Conservation (phyloP, 1,139 yeast species). For the Candida pseudoviswanathii region DNA sequence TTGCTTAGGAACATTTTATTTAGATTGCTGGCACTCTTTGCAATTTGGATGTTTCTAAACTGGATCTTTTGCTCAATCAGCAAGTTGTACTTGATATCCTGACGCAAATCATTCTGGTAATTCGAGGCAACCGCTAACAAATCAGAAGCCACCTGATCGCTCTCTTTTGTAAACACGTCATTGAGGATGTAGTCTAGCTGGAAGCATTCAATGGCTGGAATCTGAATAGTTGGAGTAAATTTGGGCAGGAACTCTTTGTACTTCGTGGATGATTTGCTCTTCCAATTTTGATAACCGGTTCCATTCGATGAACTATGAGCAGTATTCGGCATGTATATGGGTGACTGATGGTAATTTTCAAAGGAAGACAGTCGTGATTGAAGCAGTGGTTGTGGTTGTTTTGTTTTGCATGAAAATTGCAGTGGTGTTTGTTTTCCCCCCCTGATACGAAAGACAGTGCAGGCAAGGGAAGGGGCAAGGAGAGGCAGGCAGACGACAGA, state of each 20-base stretch:
- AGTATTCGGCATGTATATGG: slow-evolving; percentile 1
- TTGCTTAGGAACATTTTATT: slow-evolving; percentile 22
- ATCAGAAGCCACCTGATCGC: slow-evolving; percentile 36
- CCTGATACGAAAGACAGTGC: too few species aligned
- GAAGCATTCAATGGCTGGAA: slow-evolving; percentile 44
- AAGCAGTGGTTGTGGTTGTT: too few species aligned
- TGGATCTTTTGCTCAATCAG: slow-evolving; percentile 42
- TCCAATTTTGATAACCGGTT: slow-evolving; percentile 1
- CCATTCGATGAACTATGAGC: background rate
- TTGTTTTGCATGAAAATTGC: too few species aligned
- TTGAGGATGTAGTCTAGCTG: slow-evolving; percentile 38
- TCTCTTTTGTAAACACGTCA: slow-evolving; percentile 31
- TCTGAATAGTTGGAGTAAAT: slow-evolving; percentile 14
- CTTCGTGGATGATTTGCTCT: slow-evolving; percentile 6
- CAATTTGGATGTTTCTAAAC: slow-evolving; percentile 35
- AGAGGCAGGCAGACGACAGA: too few species aligned
- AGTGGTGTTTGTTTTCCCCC: too few species aligned
- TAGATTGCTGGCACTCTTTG: slow-evolving; percentile 27
- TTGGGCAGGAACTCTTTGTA: slow-evolving; percentile 18
- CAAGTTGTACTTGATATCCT: slow-evolving; percentile 36
- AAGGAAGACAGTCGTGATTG: background rate
- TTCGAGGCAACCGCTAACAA: slow-evolving; percentile 35
- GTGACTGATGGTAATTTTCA: background rate
- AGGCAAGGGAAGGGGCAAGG: too few species aligned
- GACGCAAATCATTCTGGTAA: slow-evolving; percentile 45